Evolutionary conservation across 208 protist species (phyloP), one percentile per base, ranked within the genome.

Genomic region (Wallacemonas sp.): DNA sequence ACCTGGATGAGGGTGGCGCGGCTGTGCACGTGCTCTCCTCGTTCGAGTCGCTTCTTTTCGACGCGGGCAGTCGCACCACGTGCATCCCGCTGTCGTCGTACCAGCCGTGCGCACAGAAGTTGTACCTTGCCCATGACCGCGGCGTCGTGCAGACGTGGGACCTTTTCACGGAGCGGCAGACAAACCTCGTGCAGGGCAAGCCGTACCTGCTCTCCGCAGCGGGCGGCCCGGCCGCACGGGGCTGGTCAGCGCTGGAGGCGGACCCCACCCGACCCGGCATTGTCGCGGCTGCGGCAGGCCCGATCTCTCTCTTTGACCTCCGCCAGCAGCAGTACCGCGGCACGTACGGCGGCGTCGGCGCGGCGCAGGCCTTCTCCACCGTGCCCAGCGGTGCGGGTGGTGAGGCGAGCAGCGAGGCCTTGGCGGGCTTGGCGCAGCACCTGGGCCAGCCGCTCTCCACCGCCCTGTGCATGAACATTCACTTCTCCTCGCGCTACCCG

Each of bases 61-160:
- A 80, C 76, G 68, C 65, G 45, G 38, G 32, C 72, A n/a, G 77
- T 64, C 48, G 71, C 46, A 72, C 16, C 50, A 69, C 25, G 42
- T 75, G 22, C 57, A 49, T 46, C 72, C 86, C 70, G 72, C 77
- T 93, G 61, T 95, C 90, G 39, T 70, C 77, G 44, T 93, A 92
- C 59, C 85, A 92, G 49, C 61, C 75, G 2, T 76, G 69, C 12
- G 72, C 82, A 3, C 75, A 72, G 28, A 39, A 80, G 65, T 69
- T 95, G 41, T 79, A 86, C 61, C 55, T 95, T 20, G 84, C 70
- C 39, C 65, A 70, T 36, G 72, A 55, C 4, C 72, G 75, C 29
- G 70, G 66, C 62, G 77, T 46, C 32, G 70, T 46, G 63, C 62
- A 33, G 54, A 57, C 39, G 20, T 72, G 49, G 72, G 74, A 64